Evolutionary conservation across 768 basidiomycete genomes (phyloP), one percentile per base, ranked within the genome.

Genomic region (Mycena venus): DNA sequence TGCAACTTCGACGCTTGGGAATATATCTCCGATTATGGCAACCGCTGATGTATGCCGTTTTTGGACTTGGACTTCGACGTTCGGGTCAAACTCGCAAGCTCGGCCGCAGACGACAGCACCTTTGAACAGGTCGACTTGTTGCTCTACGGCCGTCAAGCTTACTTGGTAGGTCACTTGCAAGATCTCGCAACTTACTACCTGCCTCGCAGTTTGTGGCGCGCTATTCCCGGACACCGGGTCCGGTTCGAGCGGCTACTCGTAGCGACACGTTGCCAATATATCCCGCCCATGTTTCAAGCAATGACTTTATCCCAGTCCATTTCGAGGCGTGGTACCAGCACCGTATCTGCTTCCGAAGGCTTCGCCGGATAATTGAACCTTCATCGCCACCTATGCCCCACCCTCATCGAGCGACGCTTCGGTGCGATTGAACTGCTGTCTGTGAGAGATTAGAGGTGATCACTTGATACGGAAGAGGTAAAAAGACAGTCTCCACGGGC

Each of bases 401-500:
- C 58, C n/a, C 27, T 19, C 27, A 17, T 40, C 29, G 12, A 21
- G 7, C 31, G 31, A 32, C n/a, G n/a, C 64, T 69, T 74, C 53
- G 15, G n/a, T 69, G 72, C 72, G 72, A 62, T 64, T 63, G n/a
- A 59, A 74, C 34, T 67, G 72, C 58, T 67, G 60, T 49, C 47
- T 63, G 34, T 5, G 36, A n/a, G 15, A 29, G 11, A 59, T 60
- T 14, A 59, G 27, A 38, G 36, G 36, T 51, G 61, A 58, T 69
- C 67, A 64, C 66, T 68, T 73, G 59, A 67, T 71, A 42, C 29
- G 21, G 17, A 31, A 6, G n/a, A 21, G n/a, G n/a, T n/a, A 15
- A 70, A 77, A 77, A 56, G 73, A 72, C 36, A 79, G 68, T 74
- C 73, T 74, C 73, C 68, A 59, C 61, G 67, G 23, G 75, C 75